Conservation (phyloP, 805 yeast species). For the Wickerhamomyces hampshirensis region DNA sequence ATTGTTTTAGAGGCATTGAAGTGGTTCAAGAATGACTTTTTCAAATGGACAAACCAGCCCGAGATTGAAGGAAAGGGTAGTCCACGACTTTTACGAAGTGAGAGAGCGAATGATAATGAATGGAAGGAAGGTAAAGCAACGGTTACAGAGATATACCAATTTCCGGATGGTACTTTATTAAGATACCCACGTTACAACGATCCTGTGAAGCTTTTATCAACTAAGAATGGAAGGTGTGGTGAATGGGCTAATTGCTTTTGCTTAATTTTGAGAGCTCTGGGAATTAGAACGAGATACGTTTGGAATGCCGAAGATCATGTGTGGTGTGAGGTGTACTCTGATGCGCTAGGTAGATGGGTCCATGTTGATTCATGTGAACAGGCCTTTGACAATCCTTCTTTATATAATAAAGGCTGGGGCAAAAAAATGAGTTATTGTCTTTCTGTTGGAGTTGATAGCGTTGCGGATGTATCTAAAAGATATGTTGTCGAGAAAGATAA, state of each 20-base stretch:
- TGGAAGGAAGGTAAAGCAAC: constrained; percentile 43
- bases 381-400: constrained; percentile 72
- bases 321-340: constrained; percentile 88
- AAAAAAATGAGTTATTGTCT: constrained; percentile 87
- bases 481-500: constrained; percentile 48
- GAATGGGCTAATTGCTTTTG: constrained; percentile 91
- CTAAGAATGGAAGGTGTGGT: constrained; percentile 82
- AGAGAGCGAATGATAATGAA: constrained; percentile 43
- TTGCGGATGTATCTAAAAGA: constrained; percentile 63
- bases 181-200: constrained; percentile 78
- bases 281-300: constrained; percentile 60
- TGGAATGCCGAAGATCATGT: constrained; percentile 95
- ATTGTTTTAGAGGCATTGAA: constrained; percentile 51
- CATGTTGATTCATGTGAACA: constrained; percentile 89
- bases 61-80: constrained; percentile 40
- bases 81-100: constrained; percentile 33
- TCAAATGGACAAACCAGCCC: constrained; percentile 78
- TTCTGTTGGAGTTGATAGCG: constrained; percentile 59
- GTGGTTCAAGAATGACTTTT: constrained; percentile 77
- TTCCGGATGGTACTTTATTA: constrained; percentile 45
- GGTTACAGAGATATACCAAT: constrained; percentile 59
- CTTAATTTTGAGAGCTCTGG: constrained; percentile 62
- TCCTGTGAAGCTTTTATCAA: constrained; percentile 54
- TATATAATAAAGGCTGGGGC: constrained; percentile 86
- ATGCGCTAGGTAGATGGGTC: constrained; percentile 61